Conservation (phyloP, 495 filamentous ascomycete species). For the Annulohypoxylon moriforme region DNA sequence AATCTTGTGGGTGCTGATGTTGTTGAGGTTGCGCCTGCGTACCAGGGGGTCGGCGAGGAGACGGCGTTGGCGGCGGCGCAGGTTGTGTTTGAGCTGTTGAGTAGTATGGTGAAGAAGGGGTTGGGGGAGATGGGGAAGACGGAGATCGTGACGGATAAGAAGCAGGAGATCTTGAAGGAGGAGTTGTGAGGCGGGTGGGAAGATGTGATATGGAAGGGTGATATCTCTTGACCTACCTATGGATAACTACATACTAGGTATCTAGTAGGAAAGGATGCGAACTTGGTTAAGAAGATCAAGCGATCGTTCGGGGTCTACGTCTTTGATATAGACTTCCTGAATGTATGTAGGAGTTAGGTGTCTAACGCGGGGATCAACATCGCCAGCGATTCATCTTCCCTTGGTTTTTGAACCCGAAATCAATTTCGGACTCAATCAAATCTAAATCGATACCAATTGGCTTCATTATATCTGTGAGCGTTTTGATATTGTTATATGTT, state of each 20-base stretch:
- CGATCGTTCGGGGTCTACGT: neutral
- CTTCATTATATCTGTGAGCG: neutral
- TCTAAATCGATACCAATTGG: neutral
- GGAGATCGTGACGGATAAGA: conserved; percentile 13
- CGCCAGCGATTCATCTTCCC: neutral
- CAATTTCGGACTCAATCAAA: neutral
- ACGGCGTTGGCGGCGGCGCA: conserved; percentile 88
- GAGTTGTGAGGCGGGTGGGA: conserved; percentile 45
- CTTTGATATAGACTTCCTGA: neutral
- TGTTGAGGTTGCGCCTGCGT: conserved; percentile 88
- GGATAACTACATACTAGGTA: neutral
- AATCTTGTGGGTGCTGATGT: conserved; percentile 81
- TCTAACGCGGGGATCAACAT: neutral
- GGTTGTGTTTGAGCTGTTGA: conserved; percentile 84
- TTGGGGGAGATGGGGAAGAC: conserved; percentile 53
- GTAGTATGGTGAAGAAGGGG: conserved; percentile 76
- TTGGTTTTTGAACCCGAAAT: neutral
- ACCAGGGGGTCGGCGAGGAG: conserved; percentile 84
- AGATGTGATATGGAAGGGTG: neutral
- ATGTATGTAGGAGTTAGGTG: neutral
- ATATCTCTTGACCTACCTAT: neutral
- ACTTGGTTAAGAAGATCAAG: neutral
- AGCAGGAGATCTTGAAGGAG: conserved; percentile 38
- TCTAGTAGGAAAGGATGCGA: neutral
- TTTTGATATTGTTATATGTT: neutral